A percentile compares a stretch with the other conserved stretches of the same genome.
Evolutionary conservation across 352 stramenopile genomes (phyloP).

Genomic region (Pythium oligandrum): DNA sequence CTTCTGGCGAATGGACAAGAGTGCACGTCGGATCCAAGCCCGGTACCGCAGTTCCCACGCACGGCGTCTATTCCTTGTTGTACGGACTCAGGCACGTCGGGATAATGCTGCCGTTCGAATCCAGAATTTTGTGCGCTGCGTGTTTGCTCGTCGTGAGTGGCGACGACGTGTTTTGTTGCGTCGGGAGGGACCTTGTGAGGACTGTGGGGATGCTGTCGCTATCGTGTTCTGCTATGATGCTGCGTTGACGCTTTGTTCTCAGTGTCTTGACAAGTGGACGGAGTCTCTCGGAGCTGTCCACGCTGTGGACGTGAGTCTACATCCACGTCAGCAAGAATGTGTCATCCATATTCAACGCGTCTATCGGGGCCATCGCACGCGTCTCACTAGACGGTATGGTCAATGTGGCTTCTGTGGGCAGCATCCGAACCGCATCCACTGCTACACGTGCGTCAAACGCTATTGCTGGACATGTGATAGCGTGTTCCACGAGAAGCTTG

Average conservation of each 20-base stretch:
- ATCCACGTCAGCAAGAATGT: constrained; percentile 23
- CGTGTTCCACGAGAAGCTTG: constrained; percentile 24
- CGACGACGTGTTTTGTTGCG: constrained; percentile 29
- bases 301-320: constrained; percentile 23
- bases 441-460: constrained; percentile 28
- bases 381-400: constrained; percentile 16
- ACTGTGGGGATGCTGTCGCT: constrained; percentile 34
- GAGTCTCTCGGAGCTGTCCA: background rate
- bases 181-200: constrained; percentile 30
- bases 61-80: constrained; percentile 21
- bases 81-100: constrained; percentile 21
- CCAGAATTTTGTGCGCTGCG: constrained; percentile 32
- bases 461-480: constrained; percentile 48
- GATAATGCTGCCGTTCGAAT: constrained; percentile 24
- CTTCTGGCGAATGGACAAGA: constrained; percentile 14
- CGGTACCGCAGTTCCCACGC: constrained; percentile 15
- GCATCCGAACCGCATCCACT: constrained; percentile 32
- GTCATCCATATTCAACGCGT: constrained; percentile 27
- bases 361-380: constrained; percentile 34
- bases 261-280: constrained; percentile 22
- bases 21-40: constrained; percentile 22
- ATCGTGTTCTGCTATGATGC: constrained; percentile 31
- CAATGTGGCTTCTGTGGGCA: constrained; percentile 38
- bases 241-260: constrained; percentile 25
- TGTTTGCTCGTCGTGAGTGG: constrained; percentile 23